phyloP scores from a whole-genome alignment of 2,329 filamentous ascomycete species.

The Ascochyta viciae-villosae region DNA sequence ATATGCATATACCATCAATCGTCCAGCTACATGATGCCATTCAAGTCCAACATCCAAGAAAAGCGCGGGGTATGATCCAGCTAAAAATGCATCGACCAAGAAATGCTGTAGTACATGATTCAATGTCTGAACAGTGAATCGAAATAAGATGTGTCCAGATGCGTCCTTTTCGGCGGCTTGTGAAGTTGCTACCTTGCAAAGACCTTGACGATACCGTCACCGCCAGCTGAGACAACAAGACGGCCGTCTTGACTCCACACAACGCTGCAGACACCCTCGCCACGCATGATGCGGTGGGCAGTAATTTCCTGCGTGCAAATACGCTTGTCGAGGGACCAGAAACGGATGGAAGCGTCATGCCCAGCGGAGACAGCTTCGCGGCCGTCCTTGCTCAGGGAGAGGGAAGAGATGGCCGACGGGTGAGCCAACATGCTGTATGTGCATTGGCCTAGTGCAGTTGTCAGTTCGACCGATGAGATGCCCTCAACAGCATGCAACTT shows the following conservation, averaged over 20 bases:
- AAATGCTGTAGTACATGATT: conserved; percentile 6
- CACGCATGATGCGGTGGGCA: conserved; percentile 90
- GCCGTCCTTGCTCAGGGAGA: conserved; percentile 91
- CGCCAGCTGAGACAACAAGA: conserved; percentile 92
- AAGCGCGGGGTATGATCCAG: conserved; percentile 20
- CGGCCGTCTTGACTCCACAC: conserved; percentile 96
- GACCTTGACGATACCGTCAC: conserved; percentile 95
- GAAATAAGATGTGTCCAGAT: neutral
- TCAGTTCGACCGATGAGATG: neutral
- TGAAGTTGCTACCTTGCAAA: conserved; percentile 57
- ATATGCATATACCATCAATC: conserved; percentile 18
- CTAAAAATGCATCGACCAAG: conserved; percentile 17
- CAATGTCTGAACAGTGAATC: neutral
- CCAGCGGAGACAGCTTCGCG: conserved; percentile 94
- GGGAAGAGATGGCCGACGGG: conserved; percentile 86
- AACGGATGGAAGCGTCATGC: conserved; percentile 92
- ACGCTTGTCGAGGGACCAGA: conserved; percentile 97
- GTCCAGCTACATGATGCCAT: conserved; percentile 19
- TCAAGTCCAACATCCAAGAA: conserved; percentile 6
- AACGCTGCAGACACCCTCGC: conserved; percentile 91
- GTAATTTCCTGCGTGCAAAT: conserved; percentile 96
- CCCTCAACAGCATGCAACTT: conserved; percentile 54
- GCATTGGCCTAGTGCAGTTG: conserved; percentile 77
- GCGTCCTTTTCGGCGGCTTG: neutral
- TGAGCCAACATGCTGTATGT: conserved; percentile 99